Base-by-base conservation (phyloP, 345 rosid species). In the Odontarrhena argentea region DNA sequence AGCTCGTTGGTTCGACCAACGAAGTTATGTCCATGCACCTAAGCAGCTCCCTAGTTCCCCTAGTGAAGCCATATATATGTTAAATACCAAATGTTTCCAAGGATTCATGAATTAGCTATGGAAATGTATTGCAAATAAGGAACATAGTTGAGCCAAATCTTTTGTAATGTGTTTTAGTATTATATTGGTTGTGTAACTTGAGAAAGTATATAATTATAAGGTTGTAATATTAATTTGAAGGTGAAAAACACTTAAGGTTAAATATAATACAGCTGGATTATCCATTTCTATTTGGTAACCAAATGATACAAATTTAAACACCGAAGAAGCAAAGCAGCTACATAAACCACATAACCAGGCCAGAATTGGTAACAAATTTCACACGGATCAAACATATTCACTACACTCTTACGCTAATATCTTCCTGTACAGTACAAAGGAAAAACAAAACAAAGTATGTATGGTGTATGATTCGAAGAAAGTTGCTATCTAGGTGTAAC, bases 11-110 rank as follows among this genome's bases (percentile, higher is more conserved):
- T 24, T 83, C 96, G 45, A 88, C 92, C 80, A 85, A 86, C 35
- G 88, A 85, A 75, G 85, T 88, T 63, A 88, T 88, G 92, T 86
- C 92, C 3, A 83, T 80, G 70, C 96, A 88, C 55, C 81, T 88
- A 38, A 79, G 88, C 60, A 91, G 90, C 67, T 61, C 66, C 1
- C 79, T 88, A 28, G 68, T 76, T 70, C 87, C 85, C 8, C 26
- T 84, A 70, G 80, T 88, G 57, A 82, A 78, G 80, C 92, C 89
- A 26, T 84, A 81, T 55, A 79, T 75, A 12, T 69, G 65, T 63
- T 74, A 49, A 74, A 50, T 5, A 25, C 8, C 5, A 28, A 4
- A 13, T 41, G 24, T 60, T 30, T 28, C 35, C 9, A 50, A 50
- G 9, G 7, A 18, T 42, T 40, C 26, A 12, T 40, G 36, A 11